Base-by-base conservation (phyloP, 306 rosid species). In the Glycine soja region DNA sequence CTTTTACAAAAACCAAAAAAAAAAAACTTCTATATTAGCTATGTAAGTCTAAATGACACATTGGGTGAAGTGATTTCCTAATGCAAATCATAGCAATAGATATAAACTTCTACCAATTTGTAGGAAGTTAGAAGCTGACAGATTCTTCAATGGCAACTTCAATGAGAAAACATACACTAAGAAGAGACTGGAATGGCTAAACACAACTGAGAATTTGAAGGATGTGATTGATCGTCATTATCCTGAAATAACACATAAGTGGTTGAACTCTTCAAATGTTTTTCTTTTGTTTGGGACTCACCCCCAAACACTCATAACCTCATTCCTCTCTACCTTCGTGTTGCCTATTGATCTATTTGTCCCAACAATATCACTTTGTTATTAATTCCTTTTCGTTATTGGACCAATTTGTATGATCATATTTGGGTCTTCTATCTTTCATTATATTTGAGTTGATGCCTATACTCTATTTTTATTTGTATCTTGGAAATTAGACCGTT, bases 111-210 rank as follows among this genome's bases (percentile, higher is more conserved):
- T 0, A 1, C 13, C 30, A 66, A 4, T 14, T 46, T 81, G 36
- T 14, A 90, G 94, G 89, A 88, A 92, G 76, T 52, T 90, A 10
- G 94, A 90, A 72, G 88, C 88, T 7, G 94, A 90, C 6, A 85
- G 89, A 58, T 90, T 88, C 61, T 88, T 88, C 83, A 90, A 92
- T 9, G 87, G 87, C 57, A 67, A 87, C 65, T 90, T 76, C 70
- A 87, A 88, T n/a, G 88, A 85, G 30, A 88, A 87, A 77, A 53
- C 89, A 7, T 90, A 88, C 72, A 90, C 92, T 0, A 77, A 85
- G 78, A 80, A 81, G 53, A 92, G 94, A 0, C 13, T 88, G 0
- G 81, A 87, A 50, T 90, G 94, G 94, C 90, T 90, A 9, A 90
- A 88, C 59, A 83, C 72, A 0, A 90, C 90, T 0, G 94, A 90